Percentiles rank a stretch among this genome's conserved stretches.
Evolutionary conservation across 495 filamentous ascomycete species (phyloP).

Genomic region (Penicillium antarcticum): DNA sequence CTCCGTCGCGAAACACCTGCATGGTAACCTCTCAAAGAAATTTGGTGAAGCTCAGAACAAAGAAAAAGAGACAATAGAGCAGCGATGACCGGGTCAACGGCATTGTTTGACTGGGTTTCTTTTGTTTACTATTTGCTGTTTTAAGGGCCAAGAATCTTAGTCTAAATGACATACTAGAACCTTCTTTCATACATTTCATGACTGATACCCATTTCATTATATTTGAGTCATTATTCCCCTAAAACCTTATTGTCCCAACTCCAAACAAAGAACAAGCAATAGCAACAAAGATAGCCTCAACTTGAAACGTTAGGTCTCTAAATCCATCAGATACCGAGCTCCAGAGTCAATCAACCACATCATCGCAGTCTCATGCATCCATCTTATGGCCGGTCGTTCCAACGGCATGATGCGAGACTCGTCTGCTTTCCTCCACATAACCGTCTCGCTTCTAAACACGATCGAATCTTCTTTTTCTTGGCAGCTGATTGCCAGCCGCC

Average conservation of each 20-base stretch:
- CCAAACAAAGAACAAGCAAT: neutral
- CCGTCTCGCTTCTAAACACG: constrained; percentile 30
- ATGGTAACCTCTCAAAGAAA: too few relatives aligned
- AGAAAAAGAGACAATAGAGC: neutral
- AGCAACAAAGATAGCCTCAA: neutral
- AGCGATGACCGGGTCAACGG: neutral
- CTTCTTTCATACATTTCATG: too few relatives aligned
- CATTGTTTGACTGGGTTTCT: neutral
- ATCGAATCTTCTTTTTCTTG: constrained; percentile 13
- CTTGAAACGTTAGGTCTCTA: constrained; percentile 6
- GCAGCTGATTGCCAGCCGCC: constrained; percentile 27
- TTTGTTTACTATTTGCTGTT: neutral
- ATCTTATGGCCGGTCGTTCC: constrained; percentile 22
- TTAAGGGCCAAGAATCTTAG: too few relatives aligned
- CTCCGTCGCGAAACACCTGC: too few relatives aligned
- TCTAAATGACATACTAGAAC: neutral
- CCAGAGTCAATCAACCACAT: constrained; percentile 43
- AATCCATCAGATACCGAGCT: constrained; percentile 28
- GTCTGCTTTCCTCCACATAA: constrained; percentile 31
- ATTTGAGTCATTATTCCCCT: too few relatives aligned
- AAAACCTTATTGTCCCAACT: neutral
- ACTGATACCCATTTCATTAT: too few relatives aligned
- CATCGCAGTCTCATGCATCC: constrained; percentile 35
- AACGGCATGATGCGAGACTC: constrained; percentile 26
- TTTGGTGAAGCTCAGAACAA: neutral